Percentiles rank a stretch among this genome's conserved stretches.
phyloP scores from a whole-genome alignment of 2,329 filamentous ascomycete species.

The Arachnopeziza araneosa region DNA sequence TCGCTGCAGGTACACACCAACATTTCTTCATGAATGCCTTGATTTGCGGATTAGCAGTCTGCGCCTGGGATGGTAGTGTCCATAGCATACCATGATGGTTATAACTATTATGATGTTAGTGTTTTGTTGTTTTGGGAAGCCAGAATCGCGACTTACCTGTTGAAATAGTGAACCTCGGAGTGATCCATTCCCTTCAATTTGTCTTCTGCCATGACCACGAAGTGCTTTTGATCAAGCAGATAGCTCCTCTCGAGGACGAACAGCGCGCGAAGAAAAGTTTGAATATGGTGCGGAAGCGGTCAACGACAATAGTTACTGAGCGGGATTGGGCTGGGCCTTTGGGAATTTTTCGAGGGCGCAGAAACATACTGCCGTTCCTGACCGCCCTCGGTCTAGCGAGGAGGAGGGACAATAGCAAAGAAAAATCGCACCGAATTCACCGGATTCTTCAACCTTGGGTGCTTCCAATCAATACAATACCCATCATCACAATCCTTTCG shows the following conservation, averaged over 20 bases:
- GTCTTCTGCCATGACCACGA: constrained; percentile 44
- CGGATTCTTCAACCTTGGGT: background rate
- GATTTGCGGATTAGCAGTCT: constrained; percentile 29
- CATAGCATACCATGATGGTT: constrained; percentile 83
- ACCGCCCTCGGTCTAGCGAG: background rate
- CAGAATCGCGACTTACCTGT: constrained; percentile 58
- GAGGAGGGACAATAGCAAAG: background rate
- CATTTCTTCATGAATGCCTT: constrained; percentile 97
- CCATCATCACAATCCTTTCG: too few species aligned
- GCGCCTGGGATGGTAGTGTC: constrained; percentile 8
- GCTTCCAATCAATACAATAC: too few species aligned
- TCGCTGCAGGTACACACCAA: constrained; percentile 58
- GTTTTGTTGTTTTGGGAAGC: background rate
- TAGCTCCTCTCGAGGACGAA: background rate
- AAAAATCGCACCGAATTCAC: background rate
- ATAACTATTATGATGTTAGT: constrained; percentile 56
- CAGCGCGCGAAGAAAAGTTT: background rate
- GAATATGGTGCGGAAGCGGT: background rate
- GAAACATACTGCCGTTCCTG: background rate
- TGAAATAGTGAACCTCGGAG: constrained; percentile 98
- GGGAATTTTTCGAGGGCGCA: background rate
- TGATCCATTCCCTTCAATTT: constrained; percentile 36
- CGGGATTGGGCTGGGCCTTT: background rate
- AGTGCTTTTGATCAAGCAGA: background rate
- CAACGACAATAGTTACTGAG: background rate